phyloP scores from a whole-genome alignment of 1,284 basidiomycete genomes.

The Ustilago esculenta region DNA sequence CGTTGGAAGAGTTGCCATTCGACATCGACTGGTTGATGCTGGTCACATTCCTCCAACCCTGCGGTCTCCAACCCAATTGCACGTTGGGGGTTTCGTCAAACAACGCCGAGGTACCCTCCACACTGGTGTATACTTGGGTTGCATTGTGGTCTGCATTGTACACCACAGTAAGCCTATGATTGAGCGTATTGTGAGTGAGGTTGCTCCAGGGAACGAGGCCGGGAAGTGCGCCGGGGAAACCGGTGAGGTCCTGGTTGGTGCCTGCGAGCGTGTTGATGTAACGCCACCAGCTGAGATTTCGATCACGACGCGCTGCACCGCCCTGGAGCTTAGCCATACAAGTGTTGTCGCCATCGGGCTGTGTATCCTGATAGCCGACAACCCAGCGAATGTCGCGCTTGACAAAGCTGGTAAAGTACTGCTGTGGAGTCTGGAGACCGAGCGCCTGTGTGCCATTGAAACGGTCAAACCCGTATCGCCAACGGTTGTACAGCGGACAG shows the following conservation, averaged over 20 bases:
- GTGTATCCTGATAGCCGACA: conserved; percentile 57
- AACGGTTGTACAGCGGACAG: conserved; percentile 58
- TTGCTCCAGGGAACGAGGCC: conserved; percentile 44
- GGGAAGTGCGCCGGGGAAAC: conserved; percentile 54
- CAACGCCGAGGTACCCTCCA: conserved; percentile 56
- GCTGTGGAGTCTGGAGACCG: conserved; percentile 29
- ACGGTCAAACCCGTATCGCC: conserved; percentile 61
- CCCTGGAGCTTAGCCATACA: conserved; percentile 65
- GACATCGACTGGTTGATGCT: conserved; percentile 10
- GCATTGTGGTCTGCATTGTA: conserved; percentile 57
- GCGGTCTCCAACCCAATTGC: conserved; percentile 61
- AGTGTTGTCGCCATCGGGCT: conserved; percentile 58
- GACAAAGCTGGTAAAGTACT: conserved; percentile 57
- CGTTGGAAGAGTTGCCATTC: background rate
- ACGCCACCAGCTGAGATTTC: conserved; percentile 63
- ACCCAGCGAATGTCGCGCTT: conserved; percentile 61
- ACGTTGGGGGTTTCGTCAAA: conserved; percentile 51
- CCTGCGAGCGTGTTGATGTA: conserved; percentile 62
- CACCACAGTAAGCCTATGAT: conserved; percentile 54
- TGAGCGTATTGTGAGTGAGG: conserved; percentile 33
- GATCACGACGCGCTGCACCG: conserved; percentile 58
- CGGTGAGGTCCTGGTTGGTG: conserved; percentile 55
- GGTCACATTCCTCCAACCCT: conserved; percentile 52
- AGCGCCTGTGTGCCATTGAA: conserved; percentile 46
- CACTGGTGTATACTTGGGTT: conserved; percentile 49